Conservation (phyloP, 371 early-diverging fungal species). For the Mucor velutinosus region DNA sequence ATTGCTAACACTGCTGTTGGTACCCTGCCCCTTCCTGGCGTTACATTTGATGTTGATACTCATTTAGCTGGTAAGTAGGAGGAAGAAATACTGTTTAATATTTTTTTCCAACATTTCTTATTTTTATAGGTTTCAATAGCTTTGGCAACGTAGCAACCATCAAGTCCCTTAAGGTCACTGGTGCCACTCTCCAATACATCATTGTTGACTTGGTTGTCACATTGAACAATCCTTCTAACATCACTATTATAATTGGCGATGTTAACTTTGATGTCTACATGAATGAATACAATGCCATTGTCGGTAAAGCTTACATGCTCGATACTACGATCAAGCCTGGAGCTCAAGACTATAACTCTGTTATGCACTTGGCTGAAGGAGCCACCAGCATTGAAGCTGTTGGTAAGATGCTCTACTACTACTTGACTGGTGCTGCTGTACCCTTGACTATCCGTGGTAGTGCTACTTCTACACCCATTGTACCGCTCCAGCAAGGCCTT, state of each 20-base stretch:
- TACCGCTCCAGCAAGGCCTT: constrained; percentile 49
- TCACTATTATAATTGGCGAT: constrained; percentile 56
- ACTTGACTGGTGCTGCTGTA: constrained; percentile 44
- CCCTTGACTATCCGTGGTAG: constrained; percentile 49
- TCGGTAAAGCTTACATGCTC: constrained; percentile 43
- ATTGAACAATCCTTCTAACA: constrained; percentile 55
- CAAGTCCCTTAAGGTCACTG: constrained; percentile 39
- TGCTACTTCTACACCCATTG: constrained; percentile 36
- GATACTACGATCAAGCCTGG: constrained; percentile 55
- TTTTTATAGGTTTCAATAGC: constrained; percentile 40
- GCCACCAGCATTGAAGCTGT: constrained; percentile 27
- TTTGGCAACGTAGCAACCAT: constrained; percentile 50
- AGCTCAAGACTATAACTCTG: constrained; percentile 39
- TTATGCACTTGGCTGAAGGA: constrained; percentile 34
- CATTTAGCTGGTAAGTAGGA: constrained; percentile 51
- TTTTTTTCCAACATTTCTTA: background rate
- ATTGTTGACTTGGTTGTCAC: constrained; percentile 39
- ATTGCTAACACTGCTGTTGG: constrained; percentile 59
- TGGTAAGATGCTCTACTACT: constrained; percentile 31
- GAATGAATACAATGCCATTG: constrained; percentile 30
- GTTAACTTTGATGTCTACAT: constrained; percentile 49
- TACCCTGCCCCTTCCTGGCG: constrained; percentile 45
- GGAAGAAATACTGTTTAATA: background rate
- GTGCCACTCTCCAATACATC: constrained; percentile 42
- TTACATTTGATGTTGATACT: constrained; percentile 51